A percentile compares a stretch with the other conserved stretches of the same genome.
Evolutionary conservation across 2,329 filamentous ascomycete species (phyloP).

Genomic region (Aspergillus pseudotamarii): DNA sequence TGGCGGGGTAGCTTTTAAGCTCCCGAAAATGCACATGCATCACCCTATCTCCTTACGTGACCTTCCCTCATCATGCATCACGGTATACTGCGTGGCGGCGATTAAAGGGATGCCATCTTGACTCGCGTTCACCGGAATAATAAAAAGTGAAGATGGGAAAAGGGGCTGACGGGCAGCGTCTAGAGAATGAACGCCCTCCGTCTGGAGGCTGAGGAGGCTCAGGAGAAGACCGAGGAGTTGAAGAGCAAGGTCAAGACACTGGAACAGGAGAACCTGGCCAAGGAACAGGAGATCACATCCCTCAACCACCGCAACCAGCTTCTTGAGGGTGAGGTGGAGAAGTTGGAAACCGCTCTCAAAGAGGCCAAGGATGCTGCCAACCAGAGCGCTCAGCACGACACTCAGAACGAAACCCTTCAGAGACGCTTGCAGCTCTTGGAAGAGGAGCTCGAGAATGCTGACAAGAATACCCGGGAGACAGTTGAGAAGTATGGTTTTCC

Average conservation of each 20-base stretch:
- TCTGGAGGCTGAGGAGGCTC: conserved; percentile 85
- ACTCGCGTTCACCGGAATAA: not conserved
- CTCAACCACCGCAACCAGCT: conserved; percentile 93
- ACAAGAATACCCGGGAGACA: conserved; percentile 93
- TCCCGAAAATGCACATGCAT: conserved; percentile 28
- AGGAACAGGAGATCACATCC: conserved; percentile 98
- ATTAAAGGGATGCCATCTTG: not conserved
- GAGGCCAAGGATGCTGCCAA: conserved; percentile 85
- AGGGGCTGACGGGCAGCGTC: conserved; percentile 18
- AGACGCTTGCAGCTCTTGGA: conserved; percentile 93
- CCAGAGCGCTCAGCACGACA: conserved; percentile 78
- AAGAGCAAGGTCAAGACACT: conserved; percentile 83
- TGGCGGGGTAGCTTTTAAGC: conserved; percentile 45
- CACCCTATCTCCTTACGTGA: conserved; percentile 20
- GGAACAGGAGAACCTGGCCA: conserved; percentile 92
- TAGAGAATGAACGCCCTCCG: conserved; percentile 96
- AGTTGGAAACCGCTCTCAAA: conserved; percentile 80
- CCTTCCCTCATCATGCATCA: conserved; percentile 1
- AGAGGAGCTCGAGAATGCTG: conserved; percentile 95
- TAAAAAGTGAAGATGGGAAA: conserved; percentile 16
- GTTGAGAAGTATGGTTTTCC: conserved; percentile 85
- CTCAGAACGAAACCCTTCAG: conserved; percentile 88
- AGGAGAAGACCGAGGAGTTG: conserved; percentile 82
- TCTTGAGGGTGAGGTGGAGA: conserved; percentile 88
- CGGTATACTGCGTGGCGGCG: not conserved